Conservation (phyloP, 805 yeast species). For the Lachancea sp. region DNA sequence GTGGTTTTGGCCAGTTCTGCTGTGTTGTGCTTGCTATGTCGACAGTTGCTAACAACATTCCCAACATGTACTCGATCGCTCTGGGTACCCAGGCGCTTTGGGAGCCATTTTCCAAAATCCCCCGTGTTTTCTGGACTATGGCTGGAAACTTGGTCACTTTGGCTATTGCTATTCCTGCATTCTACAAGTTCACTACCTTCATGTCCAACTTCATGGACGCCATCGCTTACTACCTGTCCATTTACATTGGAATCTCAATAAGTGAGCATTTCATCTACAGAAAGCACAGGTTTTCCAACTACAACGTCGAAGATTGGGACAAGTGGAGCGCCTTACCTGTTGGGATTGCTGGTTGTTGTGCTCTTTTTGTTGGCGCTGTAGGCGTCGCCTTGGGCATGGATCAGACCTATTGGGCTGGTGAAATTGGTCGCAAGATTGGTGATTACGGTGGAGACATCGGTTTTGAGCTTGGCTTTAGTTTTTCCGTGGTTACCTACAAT, state of each 20-base stretch:
- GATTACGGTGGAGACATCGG: conserved; percentile 78
- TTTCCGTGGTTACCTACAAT: conserved; percentile 58
- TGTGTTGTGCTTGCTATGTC: conserved; percentile 79
- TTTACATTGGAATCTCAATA: conserved; percentile 68
- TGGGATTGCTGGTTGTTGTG: conserved; percentile 73
- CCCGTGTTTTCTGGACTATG: conserved; percentile 79
- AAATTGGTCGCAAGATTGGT: conserved; percentile 56
- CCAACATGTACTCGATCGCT: conserved; percentile 88
- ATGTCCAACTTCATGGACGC: conserved; percentile 86
- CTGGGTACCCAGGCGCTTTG: conserved; percentile 81
- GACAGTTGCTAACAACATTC: conserved; percentile 85
- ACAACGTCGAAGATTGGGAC: conserved; percentile 57
- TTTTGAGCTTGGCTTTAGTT: conserved; percentile 65
- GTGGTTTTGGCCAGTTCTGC: conserved; percentile 86
- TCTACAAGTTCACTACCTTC: conserved; percentile 62
- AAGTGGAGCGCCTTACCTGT: conserved; percentile 56
- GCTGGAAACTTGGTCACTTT: conserved; percentile 68
- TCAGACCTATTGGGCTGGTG: conserved; percentile 80
- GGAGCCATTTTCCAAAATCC: conserved; percentile 66
- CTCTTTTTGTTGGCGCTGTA: conserved; percentile 74
- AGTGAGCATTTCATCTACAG: conserved; percentile 81
- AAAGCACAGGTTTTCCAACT: conserved; percentile 48
- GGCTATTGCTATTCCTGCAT: conserved; percentile 86
- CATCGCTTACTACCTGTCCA: conserved; percentile 86
- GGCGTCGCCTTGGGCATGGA: conserved; percentile 86